Evolutionary conservation across 2,329 filamentous ascomycete species (phyloP), one percentile per base, ranked within the genome.

Genomic region (Zalaria obscura): DNA sequence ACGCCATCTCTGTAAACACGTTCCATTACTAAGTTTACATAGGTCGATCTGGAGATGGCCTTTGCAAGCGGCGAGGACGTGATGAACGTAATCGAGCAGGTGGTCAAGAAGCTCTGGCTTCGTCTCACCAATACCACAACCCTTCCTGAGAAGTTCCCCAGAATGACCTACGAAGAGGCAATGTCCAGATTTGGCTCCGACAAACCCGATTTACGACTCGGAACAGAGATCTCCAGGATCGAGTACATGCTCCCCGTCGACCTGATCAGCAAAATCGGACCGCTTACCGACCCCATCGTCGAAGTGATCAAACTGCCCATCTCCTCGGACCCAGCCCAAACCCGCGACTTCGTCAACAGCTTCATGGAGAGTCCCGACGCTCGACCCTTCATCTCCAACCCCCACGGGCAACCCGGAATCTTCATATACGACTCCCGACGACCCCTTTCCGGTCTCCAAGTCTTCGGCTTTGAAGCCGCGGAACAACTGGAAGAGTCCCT

Each of bases 11-110:
- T 18, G 18, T 18, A 18, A 18, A 18, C 18, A 18, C 18, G 18
- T 18, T 18, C 18, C 18, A 18, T 18, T 18, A 18, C 27, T 25
- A 31, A 37, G 35, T n/a, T 6, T 7, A 7, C 29, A n/a, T 52
- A 91, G 78, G 73, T 95, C 40, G 91, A 98, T 73, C 62, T 98
- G 51, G 91, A 98, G 59, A 91, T 93, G 81, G 76, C 83, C 0
- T 98, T 94, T 63, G 78, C 81, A 0, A 76, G 68, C 4, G 81
- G 80, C 5, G 61, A 76, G 38, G 72, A 81, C 48, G 80, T 93
- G 5, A 88, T 84, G 75, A 52, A 55, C 6, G 60, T 61, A 2
- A 64, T 77, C 6, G 72, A 79, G 48, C 41, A 41, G 1, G 58
- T 84, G 3, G 55, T 86, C 5, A 62, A 60, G 7, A 55, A 59